Evolutionary conservation across 805 yeast genomes (phyloP).

Genomic region (Wickerhamiella sorbophila): DNA sequence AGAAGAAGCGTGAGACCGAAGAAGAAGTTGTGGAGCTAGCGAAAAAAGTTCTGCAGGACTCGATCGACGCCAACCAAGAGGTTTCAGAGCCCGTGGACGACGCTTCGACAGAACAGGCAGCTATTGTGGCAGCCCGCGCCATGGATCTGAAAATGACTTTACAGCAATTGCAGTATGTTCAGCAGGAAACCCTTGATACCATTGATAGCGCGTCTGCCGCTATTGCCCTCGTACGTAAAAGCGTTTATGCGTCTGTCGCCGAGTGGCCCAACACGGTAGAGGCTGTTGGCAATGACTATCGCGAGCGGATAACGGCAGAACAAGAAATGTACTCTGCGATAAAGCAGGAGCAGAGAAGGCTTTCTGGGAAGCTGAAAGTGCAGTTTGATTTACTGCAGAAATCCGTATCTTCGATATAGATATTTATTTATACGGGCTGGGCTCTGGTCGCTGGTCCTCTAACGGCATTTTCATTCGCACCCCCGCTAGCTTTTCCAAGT

Average conservation of each 20-base stretch:
- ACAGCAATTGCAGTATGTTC: conserved; percentile 11
- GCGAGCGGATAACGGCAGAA: conserved; percentile 7
- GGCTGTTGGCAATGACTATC: conserved; percentile 8
- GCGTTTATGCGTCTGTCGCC: conserved; percentile 7
- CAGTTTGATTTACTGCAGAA: conserved; percentile 1
- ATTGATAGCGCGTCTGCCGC: conserved; percentile 9
- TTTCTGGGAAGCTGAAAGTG: conserved; percentile 6
- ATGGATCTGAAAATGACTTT: conserved; percentile 12
- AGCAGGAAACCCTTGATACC: conserved; percentile 15
- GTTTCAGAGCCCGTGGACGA: conserved; percentile 1
- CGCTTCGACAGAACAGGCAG: background rate
- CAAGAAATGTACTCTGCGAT: conserved; percentile 7
- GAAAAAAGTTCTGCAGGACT: conserved; percentile 8
- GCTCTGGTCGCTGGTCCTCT: conserved; percentile 36
- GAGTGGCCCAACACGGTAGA: conserved; percentile 4
- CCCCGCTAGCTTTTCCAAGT: conserved; percentile 38
- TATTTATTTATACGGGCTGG: background rate
- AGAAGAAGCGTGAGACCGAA: conserved; percentile 16
- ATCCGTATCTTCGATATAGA: background rate
- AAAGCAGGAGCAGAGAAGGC: conserved; percentile 8
- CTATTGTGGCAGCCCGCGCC: conserved; percentile 3
- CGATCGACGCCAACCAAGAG: conserved; percentile 1
- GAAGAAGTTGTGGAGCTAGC: conserved; percentile 15
- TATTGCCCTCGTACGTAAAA: conserved; percentile 9
- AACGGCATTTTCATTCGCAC: conserved; percentile 60